A percentile compares a stretch with the other conserved stretches of the same genome.
These are phyloP conservation scores for Priceomyces castillae DNA, from an alignment of 805 yeast genomes.

Conservation along the genomic window DNA sequence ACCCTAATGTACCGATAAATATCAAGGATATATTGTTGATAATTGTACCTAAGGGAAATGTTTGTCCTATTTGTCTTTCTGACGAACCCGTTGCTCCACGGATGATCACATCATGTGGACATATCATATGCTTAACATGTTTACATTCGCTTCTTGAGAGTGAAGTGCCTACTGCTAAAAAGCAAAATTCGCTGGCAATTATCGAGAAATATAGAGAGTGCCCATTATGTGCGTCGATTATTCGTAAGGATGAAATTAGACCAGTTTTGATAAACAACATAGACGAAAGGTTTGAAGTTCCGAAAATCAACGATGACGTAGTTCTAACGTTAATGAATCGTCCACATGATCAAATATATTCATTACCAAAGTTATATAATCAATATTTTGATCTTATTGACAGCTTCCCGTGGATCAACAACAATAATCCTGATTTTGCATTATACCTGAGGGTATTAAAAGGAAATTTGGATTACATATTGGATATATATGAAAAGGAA, in stretches of 20 bases:
- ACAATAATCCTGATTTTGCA: conserved; percentile 22
- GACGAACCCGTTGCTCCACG: conserved; percentile 89
- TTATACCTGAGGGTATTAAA: conserved; percentile 66
- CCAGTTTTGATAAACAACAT: conserved; percentile 56
- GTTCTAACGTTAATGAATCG: conserved; percentile 62
- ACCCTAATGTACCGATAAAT: conserved; percentile 74
- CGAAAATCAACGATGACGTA: conserved; percentile 53
- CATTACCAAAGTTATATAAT: conserved; percentile 43
- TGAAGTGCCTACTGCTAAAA: conserved; percentile 38
- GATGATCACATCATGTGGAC: conserved; percentile 91
- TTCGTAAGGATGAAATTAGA: conserved; percentile 52
- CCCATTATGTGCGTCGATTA: conserved; percentile 69
- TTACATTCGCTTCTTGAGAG: conserved; percentile 67
- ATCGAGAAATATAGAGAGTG: conserved; percentile 62
- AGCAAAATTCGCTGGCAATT: conserved; percentile 35
- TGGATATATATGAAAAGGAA: conserved; percentile 59
- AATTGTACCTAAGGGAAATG: conserved; percentile 67
- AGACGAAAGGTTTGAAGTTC: conserved; percentile 56
- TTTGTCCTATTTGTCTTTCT: conserved; percentile 88
- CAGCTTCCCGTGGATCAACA: conserved; percentile 56
- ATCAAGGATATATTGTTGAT: conserved; percentile 64
- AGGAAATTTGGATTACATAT: conserved; percentile 56
- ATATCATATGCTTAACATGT: conserved; percentile 83
- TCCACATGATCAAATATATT: conserved; percentile 43
- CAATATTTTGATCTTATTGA: conserved; percentile 26